Conservation (phyloP, 371 early-diverging fungal species). For the Mucor sp. region DNA sequence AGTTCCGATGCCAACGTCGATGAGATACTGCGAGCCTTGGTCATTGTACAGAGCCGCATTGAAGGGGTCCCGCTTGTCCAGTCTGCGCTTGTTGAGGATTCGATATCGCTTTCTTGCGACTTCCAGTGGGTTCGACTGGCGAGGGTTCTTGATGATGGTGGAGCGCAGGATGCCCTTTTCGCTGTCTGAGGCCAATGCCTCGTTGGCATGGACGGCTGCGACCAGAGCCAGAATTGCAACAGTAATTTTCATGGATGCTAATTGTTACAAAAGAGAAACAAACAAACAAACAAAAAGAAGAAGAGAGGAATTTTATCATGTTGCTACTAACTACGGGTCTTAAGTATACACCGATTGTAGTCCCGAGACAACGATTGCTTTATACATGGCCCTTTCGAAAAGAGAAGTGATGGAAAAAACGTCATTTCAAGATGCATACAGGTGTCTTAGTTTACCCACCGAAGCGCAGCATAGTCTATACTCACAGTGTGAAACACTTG, state of each 20-base stretch:
- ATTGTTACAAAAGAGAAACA: conserved; percentile 6
- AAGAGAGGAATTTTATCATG: background rate
- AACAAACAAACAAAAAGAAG: conserved; percentile 12
- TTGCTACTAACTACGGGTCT: background rate
- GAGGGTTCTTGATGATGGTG: conserved; percentile 19
- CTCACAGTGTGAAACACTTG: background rate
- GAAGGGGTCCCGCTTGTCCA: conserved; percentile 15
- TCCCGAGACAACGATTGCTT: conserved; percentile 5
- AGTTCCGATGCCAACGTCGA: conserved; percentile 43
- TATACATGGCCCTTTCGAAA: background rate
- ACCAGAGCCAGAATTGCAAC: conserved; percentile 11
- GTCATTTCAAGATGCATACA: background rate
- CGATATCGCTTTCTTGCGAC: conserved; percentile 20
- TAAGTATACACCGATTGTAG: conserved; percentile 13
- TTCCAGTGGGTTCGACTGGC: conserved; percentile 10
- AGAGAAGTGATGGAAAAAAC: background rate
- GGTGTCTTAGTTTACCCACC: background rate
- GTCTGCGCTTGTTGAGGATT: background rate
- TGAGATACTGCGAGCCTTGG: conserved; percentile 42
- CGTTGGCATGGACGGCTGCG: background rate
- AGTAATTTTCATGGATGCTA: conserved; percentile 11
- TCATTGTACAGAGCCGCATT: conserved; percentile 38
- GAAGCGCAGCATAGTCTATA: background rate
- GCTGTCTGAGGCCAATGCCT: background rate
- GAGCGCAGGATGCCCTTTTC: conserved; percentile 22